phyloP scores from a whole-genome alignment of 1,284 basidiomycete species.

The Puccinia coronata region DNA sequence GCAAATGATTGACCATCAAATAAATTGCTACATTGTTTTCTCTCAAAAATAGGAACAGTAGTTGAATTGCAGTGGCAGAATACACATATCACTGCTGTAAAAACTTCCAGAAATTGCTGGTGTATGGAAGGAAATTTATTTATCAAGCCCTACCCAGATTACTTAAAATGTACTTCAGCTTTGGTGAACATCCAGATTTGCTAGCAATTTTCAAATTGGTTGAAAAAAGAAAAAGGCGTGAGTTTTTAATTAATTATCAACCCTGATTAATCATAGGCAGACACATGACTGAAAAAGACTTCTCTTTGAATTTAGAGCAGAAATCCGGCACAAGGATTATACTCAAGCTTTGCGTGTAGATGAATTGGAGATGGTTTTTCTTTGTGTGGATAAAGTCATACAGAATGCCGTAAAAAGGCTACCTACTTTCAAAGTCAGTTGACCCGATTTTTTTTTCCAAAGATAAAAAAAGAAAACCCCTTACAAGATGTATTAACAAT shows the following conservation, averaged over 20 bases:
- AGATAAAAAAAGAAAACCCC: too few species aligned
- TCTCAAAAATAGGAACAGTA: too few species aligned
- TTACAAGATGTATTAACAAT: background rate
- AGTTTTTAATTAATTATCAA: constrained; percentile 4
- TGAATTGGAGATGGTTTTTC: constrained; percentile 64
- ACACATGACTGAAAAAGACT: background rate
- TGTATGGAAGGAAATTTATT: constrained; percentile 87
- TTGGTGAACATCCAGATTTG: constrained; percentile 68
- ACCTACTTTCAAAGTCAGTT: constrained; percentile 73
- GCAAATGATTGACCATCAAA: background rate
- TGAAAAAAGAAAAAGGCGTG: constrained; percentile 51
- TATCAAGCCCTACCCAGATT: constrained; percentile 94
- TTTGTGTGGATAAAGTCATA: constrained; percentile 36
- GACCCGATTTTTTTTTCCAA: too few species aligned
- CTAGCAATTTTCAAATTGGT: constrained; percentile 52
- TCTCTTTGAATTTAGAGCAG: constrained; percentile 21
- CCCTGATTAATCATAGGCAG: constrained; percentile 13
- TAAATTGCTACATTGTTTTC: background rate
- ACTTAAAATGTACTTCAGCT: constrained; percentile 91
- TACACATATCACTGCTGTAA: constrained; percentile 56
- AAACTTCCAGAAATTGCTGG: constrained; percentile 74
- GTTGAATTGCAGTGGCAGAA: constrained; percentile 37
- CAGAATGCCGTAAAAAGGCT: constrained; percentile 66
- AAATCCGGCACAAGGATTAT: constrained; percentile 47
- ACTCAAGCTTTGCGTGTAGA: constrained; percentile 63